phyloP scores from a whole-genome alignment of 2,329 filamentous ascomycete genomes.

The Aspergillus floridensis region DNA sequence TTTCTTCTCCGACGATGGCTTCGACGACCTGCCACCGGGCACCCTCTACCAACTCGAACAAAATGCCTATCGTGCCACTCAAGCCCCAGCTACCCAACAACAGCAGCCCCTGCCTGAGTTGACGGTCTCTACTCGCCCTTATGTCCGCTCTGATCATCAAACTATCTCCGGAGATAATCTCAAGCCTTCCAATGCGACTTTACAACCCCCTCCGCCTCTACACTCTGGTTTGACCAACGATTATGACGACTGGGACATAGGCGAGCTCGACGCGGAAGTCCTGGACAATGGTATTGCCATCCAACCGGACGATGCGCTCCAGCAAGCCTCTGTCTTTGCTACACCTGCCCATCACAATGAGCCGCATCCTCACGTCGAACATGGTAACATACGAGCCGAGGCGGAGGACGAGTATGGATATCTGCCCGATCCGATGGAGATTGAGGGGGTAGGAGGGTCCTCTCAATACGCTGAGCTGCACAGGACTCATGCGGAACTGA shows the following conservation, averaged over 20 bases:
- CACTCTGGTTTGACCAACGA: constrained; percentile 39
- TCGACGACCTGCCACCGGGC: constrained; percentile 45
- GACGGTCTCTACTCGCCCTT: constrained; percentile 2
- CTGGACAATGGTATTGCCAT: constrained; percentile 34
- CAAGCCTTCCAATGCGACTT: constrained; percentile 14
- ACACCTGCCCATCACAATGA: constrained; percentile 6
- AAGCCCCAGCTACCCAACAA: constrained; percentile 29
- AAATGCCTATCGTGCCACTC: constrained; percentile 45
- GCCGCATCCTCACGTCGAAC: constrained; percentile 17
- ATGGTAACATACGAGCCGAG: background rate
- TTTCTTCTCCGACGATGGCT: constrained; percentile 48
- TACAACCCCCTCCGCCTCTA: constrained; percentile 29
- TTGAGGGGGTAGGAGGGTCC: constrained; percentile 15
- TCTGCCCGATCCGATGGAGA: constrained; percentile 16
- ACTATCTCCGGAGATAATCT: constrained; percentile 4
- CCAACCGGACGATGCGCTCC: constrained; percentile 9
- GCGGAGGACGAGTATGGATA: constrained; percentile 15
- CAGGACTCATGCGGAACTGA: constrained; percentile 16
- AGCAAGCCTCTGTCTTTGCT: constrained; percentile 12
- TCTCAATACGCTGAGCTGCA: constrained; percentile 12
- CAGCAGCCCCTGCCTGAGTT: constrained; percentile 5
- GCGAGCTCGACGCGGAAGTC: constrained; percentile 44
- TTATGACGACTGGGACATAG: constrained; percentile 44
- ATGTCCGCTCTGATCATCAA: constrained; percentile 1
- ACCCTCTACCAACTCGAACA: constrained; percentile 47